Evolutionary conservation across 2,329 filamentous ascomycete species (phyloP).

Genomic region (Septoria linicola): DNA sequence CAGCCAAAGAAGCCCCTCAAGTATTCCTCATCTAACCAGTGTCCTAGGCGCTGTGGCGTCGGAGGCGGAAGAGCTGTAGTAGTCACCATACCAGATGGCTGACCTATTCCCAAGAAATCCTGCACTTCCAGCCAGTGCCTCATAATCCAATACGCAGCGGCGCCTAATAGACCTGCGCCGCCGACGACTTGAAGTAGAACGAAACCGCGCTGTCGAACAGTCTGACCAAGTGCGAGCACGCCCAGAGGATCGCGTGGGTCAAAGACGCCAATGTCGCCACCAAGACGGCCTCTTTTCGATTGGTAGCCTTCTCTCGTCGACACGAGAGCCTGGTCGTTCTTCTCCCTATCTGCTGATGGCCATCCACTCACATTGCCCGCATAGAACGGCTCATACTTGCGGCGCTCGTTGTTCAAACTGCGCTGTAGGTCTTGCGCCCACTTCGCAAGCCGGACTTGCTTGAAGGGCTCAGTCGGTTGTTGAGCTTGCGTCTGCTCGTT

Average conservation of each 20-base stretch:
- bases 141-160: conserved; percentile 51
- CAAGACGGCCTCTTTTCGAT: conserved; percentile 34
- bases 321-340: conserved; percentile 28
- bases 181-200: conserved; percentile 71
- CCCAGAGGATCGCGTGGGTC: conserved; percentile 75
- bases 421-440: conserved; percentile 81
- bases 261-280: conserved; percentile 40
- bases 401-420: conserved; percentile 71
- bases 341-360: conserved; percentile 53
- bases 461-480: conserved; percentile 57
- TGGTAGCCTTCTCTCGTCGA: conserved; percentile 32
- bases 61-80: conserved; percentile 21
- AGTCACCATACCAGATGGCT: conserved; percentile 15
- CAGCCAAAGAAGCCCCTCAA: conserved; percentile 16
- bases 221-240: conserved; percentile 62
- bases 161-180: conserved; percentile 71
- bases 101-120: conserved; percentile 29
- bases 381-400: conserved; percentile 63
- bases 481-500: conserved; percentile 48
- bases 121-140: conserved; percentile 36
- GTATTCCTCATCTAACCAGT: conserved; percentile 15
- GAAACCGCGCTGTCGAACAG: conserved; percentile 62
- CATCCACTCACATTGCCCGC: conserved; percentile 60
- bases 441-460: conserved; percentile 70
- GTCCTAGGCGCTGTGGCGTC: background rate